Conservation (phyloP, 2,329 filamentous ascomycete species). For the Sporothrix mexicana region DNA sequence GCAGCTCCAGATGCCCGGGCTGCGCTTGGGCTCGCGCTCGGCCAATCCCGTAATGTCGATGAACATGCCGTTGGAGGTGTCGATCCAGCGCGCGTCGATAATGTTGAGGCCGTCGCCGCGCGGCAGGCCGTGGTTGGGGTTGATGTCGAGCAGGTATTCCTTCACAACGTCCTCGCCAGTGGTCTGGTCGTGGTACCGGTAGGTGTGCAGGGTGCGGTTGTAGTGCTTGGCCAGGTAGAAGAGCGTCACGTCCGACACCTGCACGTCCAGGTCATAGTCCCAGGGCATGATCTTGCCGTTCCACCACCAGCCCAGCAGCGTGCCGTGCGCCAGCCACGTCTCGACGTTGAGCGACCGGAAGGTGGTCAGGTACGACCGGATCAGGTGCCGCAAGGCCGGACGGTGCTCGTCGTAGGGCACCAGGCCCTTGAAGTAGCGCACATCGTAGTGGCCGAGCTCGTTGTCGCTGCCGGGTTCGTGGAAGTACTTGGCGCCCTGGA, state of each 20-base stretch:
- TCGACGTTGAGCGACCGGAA: slow-evolving; percentile 70
- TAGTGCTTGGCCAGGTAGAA: slow-evolving; percentile 66
- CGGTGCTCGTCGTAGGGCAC: slow-evolving; percentile 70
- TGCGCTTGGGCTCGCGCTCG: slow-evolving; percentile 64
- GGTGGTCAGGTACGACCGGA: slow-evolving; percentile 74
- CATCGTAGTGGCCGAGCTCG: slow-evolving; percentile 74
- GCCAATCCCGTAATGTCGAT: slow-evolving; percentile 82
- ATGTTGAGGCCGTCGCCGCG: slow-evolving; percentile 74
- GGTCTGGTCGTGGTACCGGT: slow-evolving; percentile 54
- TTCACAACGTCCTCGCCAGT: slow-evolving; percentile 48
- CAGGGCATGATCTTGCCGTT: slow-evolving; percentile 78
- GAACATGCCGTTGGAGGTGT: slow-evolving; percentile 75
- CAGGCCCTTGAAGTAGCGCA: slow-evolving; percentile 68
- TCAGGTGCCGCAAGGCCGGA: slow-evolving; percentile 70
- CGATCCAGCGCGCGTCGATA: slow-evolving; percentile 85
- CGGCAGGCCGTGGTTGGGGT: slow-evolving; percentile 69
- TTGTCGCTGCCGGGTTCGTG: slow-evolving; percentile 66
- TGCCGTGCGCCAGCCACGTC: slow-evolving; percentile 87
- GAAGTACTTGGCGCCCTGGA: slow-evolving; percentile 62
- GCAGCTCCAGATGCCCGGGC: slow-evolving; percentile 74
- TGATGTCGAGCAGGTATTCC: slow-evolving; percentile 76
- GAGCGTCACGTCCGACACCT: slow-evolving; percentile 72
- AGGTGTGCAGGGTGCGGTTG: slow-evolving; percentile 72
- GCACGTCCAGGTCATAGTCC: slow-evolving; percentile 85
- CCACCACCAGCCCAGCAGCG: slow-evolving; percentile 89